Conservation (phyloP, 371 early-diverging fungal species). For the Mucor saturninus region DNA sequence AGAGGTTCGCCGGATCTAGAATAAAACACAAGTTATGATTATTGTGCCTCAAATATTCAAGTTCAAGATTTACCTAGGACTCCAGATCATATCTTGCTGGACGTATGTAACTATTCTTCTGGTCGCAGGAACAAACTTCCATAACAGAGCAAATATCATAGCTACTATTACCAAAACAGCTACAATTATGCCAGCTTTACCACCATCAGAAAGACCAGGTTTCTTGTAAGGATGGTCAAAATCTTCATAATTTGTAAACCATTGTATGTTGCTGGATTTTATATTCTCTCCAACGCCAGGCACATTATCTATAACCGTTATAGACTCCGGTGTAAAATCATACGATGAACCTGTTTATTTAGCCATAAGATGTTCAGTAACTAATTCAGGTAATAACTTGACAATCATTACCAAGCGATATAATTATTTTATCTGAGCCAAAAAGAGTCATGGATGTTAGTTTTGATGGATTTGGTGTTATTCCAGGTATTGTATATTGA, state of each 20-base stretch:
- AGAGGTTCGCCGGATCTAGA: constrained; percentile 40
- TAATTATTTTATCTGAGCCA: neutral
- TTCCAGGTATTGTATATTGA: neutral
- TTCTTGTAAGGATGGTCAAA: neutral
- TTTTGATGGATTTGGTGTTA: neutral
- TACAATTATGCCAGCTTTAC: constrained; percentile 24
- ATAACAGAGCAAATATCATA: constrained; percentile 17
- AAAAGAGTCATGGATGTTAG: neutral
- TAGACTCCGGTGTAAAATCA: neutral
- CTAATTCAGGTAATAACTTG: neutral
- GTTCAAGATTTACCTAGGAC: too few species aligned
- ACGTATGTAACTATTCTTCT: constrained; percentile 13
- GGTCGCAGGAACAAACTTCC: constrained; percentile 13
- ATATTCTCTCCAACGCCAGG: constrained; percentile 3
- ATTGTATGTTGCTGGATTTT: constrained; percentile 6
- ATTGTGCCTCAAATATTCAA: too few species aligned
- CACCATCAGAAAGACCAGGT: constrained; percentile 14
- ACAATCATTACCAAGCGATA: neutral
- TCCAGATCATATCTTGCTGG: constrained; percentile 38
- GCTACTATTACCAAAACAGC: constrained; percentile 10
- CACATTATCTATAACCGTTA: constrained; percentile 24
- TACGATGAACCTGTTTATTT: neutral
- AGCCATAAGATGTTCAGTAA: neutral
- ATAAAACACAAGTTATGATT: neutral
- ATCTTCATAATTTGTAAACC: constrained; percentile 1